Conservation (phyloP, 208 protist genomes). For the Leishmania mexicana region DNA sequence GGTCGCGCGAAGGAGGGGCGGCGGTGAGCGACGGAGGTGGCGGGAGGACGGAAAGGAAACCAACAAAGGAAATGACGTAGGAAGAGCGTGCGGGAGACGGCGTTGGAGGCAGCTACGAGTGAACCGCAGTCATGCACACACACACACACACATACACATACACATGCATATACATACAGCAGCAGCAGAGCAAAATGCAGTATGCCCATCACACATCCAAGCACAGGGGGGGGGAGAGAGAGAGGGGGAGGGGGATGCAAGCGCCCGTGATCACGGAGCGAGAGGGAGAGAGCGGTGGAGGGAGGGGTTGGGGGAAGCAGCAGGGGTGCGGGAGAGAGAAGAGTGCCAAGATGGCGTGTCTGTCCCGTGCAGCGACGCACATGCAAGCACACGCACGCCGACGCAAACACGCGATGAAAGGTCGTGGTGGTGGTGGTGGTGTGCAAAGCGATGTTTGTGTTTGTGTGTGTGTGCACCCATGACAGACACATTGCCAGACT, state of each 20-base stretch:
- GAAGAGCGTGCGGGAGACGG: slow-evolving; percentile 21
- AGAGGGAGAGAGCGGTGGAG: not conserved
- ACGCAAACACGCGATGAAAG: not conserved
- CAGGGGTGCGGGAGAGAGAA: not conserved
- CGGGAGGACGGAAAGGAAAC: not conserved
- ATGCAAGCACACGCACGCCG: not conserved
- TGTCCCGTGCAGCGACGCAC: not conserved
- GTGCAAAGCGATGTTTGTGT: not conserved
- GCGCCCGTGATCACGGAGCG: not conserved
- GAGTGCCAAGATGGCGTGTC: not conserved
- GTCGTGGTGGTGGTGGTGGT: too few species aligned
- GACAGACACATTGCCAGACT: not conserved
- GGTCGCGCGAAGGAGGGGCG: not conserved
- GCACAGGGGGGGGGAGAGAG: not conserved
- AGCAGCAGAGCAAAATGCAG: not conserved
- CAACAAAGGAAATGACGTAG: slow-evolving; percentile 13
- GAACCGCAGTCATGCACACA: slow-evolving; percentile 6
- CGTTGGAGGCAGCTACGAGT: not conserved
- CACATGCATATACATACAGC: slow-evolving; percentile 8
- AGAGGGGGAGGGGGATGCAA: too few species aligned
- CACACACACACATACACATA: slow-evolving; percentile 12
- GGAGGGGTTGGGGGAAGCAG: not conserved
- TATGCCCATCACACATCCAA: not conserved
- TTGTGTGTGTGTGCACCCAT: not conserved
- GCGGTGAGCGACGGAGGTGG: not conserved